Conservation (phyloP, 371 early-diverging fungal species). For the Astathelohania contejeani region DNA sequence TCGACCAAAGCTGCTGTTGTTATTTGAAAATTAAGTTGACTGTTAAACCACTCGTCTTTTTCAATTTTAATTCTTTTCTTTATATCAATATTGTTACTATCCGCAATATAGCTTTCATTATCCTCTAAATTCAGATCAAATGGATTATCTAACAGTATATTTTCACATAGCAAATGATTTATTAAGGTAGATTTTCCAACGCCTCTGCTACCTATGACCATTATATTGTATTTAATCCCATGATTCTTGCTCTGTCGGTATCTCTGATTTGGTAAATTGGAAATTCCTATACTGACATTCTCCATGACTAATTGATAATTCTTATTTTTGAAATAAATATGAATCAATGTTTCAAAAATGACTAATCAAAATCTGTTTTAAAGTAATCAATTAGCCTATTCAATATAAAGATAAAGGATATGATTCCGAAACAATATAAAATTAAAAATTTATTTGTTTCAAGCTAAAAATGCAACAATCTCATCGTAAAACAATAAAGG, state of each 20-base stretch:
- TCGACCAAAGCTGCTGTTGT: slow-evolving; percentile 19
- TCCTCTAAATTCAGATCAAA: neutral
- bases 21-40: slow-evolving; percentile 19
- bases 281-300: slow-evolving; percentile 36
- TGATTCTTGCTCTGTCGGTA: slow-evolving; percentile 14
- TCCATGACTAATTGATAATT: slow-evolving; percentile 8
- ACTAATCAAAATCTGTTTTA: neutral
- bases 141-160: neutral
- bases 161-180: slow-evolving; percentile 22
- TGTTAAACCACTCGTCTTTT: neutral
- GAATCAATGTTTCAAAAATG: neutral
- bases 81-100: neutral
- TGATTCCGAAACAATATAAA: neutral
- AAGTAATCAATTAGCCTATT: neutral
- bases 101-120: neutral
- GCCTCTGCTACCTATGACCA: slow-evolving; percentile 42
- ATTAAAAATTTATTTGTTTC: slow-evolving; percentile 2
- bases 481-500: slow-evolving; percentile 4
- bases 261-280: slow-evolving; percentile 40
- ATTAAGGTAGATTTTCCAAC: slow-evolving; percentile 49
- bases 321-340: neutral
- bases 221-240: slow-evolving; percentile 45
- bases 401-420: neutral
- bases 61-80: neutral
- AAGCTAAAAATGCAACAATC: neutral